Conservation (phyloP, 805 yeast genomes). For the Candida orba region DNA sequence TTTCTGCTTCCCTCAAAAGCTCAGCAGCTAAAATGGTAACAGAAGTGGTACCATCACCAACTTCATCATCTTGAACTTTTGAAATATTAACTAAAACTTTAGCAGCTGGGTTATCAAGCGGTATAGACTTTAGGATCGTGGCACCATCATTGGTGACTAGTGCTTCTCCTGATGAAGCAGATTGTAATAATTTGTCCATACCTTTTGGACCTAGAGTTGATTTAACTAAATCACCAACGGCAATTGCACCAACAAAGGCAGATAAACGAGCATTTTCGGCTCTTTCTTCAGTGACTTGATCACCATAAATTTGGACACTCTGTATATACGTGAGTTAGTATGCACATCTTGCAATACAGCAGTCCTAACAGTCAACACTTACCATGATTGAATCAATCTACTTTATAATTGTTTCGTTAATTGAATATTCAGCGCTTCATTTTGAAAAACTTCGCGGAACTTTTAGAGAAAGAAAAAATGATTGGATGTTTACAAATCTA, state of each 20-base stretch:
- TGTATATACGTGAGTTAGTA: slow-evolving; percentile 6
- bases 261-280: slow-evolving; percentile 98
- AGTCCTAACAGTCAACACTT: background rate
- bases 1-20: slow-evolving; percentile 89
- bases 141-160: slow-evolving; percentile 98
- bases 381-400: background rate
- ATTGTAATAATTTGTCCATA: slow-evolving; percentile 91
- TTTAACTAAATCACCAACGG: slow-evolving; percentile 96
- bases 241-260: slow-evolving; percentile 97
- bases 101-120: slow-evolving; percentile 96
- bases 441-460: background rate
- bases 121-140: slow-evolving; percentile 87
- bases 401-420: no score
- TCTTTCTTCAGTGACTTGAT: slow-evolving; percentile 94
- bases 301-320: slow-evolving; percentile 88
- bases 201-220: slow-evolving; percentile 97
- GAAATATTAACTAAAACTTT: slow-evolving; percentile 90
- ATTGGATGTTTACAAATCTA: background rate
- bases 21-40: slow-evolving; percentile 91
- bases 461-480: background rate
- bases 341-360: background rate
- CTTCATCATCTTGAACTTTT: slow-evolving; percentile 62
- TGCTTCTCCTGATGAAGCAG: slow-evolving; percentile 71
- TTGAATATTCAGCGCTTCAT: background rate
- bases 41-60: slow-evolving; percentile 97